Conservation (phyloP, 1,139 yeast species). For the Hyphopichia buzzinii region DNA sequence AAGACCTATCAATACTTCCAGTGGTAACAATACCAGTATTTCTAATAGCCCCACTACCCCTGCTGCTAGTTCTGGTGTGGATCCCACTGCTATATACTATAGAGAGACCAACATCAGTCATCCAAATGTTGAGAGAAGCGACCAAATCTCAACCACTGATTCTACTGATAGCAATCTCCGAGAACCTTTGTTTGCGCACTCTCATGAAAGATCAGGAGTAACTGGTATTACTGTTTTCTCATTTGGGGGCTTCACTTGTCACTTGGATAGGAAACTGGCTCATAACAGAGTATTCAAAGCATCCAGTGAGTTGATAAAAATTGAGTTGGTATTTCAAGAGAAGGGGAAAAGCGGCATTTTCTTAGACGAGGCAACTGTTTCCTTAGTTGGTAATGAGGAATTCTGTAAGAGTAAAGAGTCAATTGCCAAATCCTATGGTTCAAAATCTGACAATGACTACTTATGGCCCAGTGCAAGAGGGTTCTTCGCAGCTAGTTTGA, state of each 20-base stretch:
- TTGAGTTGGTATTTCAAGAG: conserved; percentile 25
- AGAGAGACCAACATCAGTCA: background rate
- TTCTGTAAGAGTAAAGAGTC: background rate
- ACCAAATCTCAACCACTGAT: conserved; percentile 2
- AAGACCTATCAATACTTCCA: background rate
- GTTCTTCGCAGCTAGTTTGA: conserved; percentile 35
- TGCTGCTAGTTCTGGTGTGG: background rate
- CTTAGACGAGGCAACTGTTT: conserved; percentile 10
- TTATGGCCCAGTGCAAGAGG: conserved; percentile 43
- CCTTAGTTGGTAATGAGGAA: conserved; percentile 5
- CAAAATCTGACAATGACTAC: conserved; percentile 3
- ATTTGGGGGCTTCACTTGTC: conserved; percentile 41
- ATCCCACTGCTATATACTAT: background rate
- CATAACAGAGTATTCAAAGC: conserved; percentile 28
- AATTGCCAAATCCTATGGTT: conserved; percentile 9
- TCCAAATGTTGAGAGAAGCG: conserved; percentile 1
- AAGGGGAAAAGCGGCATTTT: background rate
- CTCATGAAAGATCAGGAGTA: conserved; percentile 1
- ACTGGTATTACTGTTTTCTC: conserved; percentile 25
- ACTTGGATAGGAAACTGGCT: conserved; percentile 8
- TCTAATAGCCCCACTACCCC: conserved; percentile 1
- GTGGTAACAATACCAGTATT: background rate
- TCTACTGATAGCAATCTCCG: conserved; percentile 3
- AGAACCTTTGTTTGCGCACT: conserved; percentile 1
- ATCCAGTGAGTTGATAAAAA: conserved; percentile 34